Evolutionary conservation across 2,329 filamentous ascomycete genomes (phyloP).

Genomic region (Monosporascus sp.): DNA sequence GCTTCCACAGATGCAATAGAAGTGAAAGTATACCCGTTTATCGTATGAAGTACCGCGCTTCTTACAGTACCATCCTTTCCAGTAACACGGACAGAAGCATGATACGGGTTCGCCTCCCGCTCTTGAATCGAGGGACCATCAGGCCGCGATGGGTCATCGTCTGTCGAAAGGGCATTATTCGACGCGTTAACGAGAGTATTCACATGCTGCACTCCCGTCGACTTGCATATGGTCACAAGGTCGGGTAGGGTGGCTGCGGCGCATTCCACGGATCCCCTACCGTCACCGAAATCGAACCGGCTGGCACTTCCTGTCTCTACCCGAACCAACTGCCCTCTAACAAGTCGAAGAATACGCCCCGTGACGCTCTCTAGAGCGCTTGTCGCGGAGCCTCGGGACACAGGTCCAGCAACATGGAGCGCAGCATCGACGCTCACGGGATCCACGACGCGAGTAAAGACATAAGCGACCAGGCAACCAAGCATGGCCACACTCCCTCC

Average conservation of each 20-base stretch:
- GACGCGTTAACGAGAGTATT: constrained; percentile 8
- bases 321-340: background rate
- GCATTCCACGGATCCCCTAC: constrained; percentile 10
- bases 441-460: background rate
- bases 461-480: constrained; percentile 9
- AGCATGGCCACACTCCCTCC: constrained; percentile 18
- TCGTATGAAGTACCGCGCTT: constrained; percentile 11
- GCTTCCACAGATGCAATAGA: constrained; percentile 11
- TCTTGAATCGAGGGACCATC: constrained; percentile 13
- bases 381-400: constrained; percentile 14
- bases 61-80: constrained; percentile 1
- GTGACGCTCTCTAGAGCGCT: constrained; percentile 5
- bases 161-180: constrained; percentile 3
- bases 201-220: constrained; percentile 10
- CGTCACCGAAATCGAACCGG: constrained; percentile 16
- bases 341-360: constrained; percentile 1
- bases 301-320: background rate
- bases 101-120: constrained; percentile 11
- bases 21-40: constrained; percentile 19
- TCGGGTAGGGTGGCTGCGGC: constrained; percentile 14
- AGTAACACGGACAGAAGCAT: constrained; percentile 10
- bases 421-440: constrained; percentile 12
- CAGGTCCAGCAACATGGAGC: constrained; percentile 12
- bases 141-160: constrained; percentile 4
- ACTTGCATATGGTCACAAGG: constrained; percentile 15